phyloP scores from a whole-genome alignment of 78 protist species.

The Bigelowiella natans region DNA sequence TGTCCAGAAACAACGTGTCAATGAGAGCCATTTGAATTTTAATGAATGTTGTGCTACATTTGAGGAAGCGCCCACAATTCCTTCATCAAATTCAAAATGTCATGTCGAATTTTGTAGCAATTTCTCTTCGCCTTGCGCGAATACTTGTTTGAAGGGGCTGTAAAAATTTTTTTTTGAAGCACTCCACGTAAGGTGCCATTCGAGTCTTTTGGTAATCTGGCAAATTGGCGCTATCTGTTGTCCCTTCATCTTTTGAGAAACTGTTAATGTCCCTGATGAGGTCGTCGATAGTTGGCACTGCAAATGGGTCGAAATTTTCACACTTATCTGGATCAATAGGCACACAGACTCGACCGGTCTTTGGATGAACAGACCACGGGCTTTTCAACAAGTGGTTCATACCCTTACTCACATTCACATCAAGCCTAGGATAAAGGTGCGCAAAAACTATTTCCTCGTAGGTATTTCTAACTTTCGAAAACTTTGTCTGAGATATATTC shows the following conservation, averaged over 20 bases:
- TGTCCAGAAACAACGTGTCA: too few relatives aligned
- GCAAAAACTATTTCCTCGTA: slow-evolving; percentile 50
- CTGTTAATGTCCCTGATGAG: not conserved
- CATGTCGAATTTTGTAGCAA: not conserved
- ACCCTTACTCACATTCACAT: slow-evolving; percentile 71
- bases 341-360: slow-evolving; percentile 64
- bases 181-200: not conserved
- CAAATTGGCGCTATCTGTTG: not conserved
- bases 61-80: too few relatives aligned
- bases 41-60: too few relatives aligned
- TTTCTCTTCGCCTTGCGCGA: not conserved
- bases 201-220: too few relatives aligned
- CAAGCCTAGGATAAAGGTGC: slow-evolving; percentile 75
- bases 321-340: not conserved
- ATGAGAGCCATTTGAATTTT: too few relatives aligned
- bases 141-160: not conserved
- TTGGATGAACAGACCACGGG: slow-evolving; percentile 93
- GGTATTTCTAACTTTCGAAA: not conserved
- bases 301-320: slow-evolving; percentile 21
- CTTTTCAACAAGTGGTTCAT: slow-evolving; percentile 90
- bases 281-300: not conserved
- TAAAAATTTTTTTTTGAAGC: not conserved
- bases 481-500: not conserved
- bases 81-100: not conserved
- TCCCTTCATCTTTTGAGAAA: not conserved